Conservation (phyloP, 2,329 filamentous ascomycete species). For the Clarireedia paspali region DNA sequence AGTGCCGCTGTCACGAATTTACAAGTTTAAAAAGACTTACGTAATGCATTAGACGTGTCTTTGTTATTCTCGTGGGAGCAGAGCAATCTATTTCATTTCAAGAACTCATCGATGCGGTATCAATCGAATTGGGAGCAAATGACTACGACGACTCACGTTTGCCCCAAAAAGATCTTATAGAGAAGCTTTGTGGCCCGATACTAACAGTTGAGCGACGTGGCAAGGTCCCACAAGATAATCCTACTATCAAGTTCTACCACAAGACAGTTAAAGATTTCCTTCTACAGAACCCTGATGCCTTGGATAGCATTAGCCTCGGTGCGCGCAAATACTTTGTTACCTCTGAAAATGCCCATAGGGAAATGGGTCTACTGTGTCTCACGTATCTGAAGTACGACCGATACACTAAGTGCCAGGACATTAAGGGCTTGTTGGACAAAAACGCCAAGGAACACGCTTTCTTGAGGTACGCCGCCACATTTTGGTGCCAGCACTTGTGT, state of each 20-base stretch:
- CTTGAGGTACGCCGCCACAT: conserved; percentile 10
- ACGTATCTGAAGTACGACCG: conserved; percentile 10
- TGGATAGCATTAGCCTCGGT: no score
- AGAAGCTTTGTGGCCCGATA: neutral
- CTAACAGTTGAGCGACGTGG: neutral
- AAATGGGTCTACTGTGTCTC: conserved; percentile 6
- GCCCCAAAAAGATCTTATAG: neutral
- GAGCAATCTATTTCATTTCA: conserved; percentile 10
- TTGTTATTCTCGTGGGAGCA: conserved; percentile 7
- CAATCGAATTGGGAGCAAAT: neutral
- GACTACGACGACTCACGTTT: neutral
- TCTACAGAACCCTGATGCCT: conserved; percentile 2
- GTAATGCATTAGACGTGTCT: neutral
- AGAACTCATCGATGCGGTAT: neutral
- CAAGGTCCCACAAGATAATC: conserved; percentile 1
- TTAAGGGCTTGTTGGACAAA: neutral
- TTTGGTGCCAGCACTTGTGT: conserved; percentile 8
- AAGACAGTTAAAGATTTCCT: conserved; percentile 10
- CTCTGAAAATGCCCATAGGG: neutral
- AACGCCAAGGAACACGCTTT: conserved; percentile 9
- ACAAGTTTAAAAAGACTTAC: no score
- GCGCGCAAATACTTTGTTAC: neutral
- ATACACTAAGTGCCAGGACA: neutral
- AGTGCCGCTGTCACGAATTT: no score
- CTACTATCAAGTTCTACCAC: conserved; percentile 4